Base-by-base conservation (phyloP, 352 stramenopile genomes). In the Globisporangium ultimum region DNA sequence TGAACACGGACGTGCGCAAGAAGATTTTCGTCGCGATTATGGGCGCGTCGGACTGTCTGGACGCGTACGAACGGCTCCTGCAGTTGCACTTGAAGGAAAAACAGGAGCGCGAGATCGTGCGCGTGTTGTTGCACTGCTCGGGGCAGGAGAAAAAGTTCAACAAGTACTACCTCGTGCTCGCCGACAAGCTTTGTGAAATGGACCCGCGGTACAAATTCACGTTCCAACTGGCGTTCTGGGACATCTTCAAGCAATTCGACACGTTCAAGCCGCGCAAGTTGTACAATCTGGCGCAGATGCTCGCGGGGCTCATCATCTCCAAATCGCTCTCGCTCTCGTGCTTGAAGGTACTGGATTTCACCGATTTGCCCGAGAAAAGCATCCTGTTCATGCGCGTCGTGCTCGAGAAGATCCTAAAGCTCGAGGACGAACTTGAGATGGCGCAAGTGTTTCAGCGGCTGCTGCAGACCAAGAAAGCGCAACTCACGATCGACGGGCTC, bases 21-120 rank as follows among this genome's bases (percentile, higher is more conserved):
- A 86, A 95, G 41, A 98, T 98, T 55, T 99, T 99, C 67, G 97
- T 97, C 54, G 97, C 97, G 28, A 93, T 99, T 64, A 99, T 99
- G 93, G 91, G 90, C 24, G 94, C 89, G 17, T 78, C 84, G 21
- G 97, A 99, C 69, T 98, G 85, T 59, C 80, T 98, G 48, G 96
- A 99, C 71, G 93, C 95, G 1, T 97, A 98, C 67, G 95, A 98
- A 66, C 96, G 97, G 28, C 74, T 99, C 46, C 66, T 97, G 53
- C 77, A 96, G 58, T 67, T 97, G 32, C 73, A 89, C 22, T 70
- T 98, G 22, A 89, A 97, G 58, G 91, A 95, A 55, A 94, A 95
- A 62, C 85, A 88, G 48, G 91, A 98, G 69, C 85, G 94, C 24
- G 96, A 98, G 63, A 92, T 97, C 57, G 93, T 98, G 43, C 87